Evolutionary conservation across 2,329 filamentous ascomycete genomes (phyloP).

Genomic region (Lecanicillium sp.): DNA sequence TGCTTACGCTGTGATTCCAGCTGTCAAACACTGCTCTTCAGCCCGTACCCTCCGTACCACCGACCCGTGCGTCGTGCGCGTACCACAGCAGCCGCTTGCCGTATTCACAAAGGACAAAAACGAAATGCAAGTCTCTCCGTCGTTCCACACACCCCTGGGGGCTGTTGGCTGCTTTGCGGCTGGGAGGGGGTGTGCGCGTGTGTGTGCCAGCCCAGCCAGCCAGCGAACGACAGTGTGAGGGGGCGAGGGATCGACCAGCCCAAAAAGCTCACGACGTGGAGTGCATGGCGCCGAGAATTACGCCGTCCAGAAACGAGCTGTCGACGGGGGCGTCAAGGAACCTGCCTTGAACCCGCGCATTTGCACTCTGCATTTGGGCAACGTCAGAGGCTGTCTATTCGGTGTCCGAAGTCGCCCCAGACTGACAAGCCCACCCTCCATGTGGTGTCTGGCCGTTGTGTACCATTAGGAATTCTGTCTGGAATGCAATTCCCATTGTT

Average conservation of each 20-base stretch:
- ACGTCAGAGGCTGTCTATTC: slow-evolving; percentile 2
- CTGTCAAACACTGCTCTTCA: too few species aligned
- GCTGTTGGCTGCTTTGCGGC: not conserved
- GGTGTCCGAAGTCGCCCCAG: not conserved
- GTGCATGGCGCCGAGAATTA: slow-evolving; percentile 21
- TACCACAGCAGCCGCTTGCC: slow-evolving; percentile 4
- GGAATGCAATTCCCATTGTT: slow-evolving; percentile 9
- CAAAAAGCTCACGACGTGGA: slow-evolving; percentile 10
- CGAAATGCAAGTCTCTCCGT: slow-evolving; percentile 1
- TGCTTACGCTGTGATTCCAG: too few species aligned
- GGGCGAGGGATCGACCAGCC: slow-evolving; percentile 3
- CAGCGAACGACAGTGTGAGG: not conserved
- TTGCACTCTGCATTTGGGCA: not conserved
- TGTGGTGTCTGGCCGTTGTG: slow-evolving; percentile 2
- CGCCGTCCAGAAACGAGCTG: slow-evolving; percentile 13
- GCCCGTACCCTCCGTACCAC: too few species aligned
- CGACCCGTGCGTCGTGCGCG: too few species aligned
- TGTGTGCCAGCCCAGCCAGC: too few species aligned
- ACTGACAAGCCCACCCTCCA: not conserved
- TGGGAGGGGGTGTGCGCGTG: not conserved
- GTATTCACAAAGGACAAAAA: not conserved
- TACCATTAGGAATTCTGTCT: not conserved
- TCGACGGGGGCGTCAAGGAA: not conserved
- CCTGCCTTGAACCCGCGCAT: not conserved
- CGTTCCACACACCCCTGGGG: slow-evolving; percentile 6